Conservation (phyloP, 441 rosid species). For the Populus tomentosa region DNA sequence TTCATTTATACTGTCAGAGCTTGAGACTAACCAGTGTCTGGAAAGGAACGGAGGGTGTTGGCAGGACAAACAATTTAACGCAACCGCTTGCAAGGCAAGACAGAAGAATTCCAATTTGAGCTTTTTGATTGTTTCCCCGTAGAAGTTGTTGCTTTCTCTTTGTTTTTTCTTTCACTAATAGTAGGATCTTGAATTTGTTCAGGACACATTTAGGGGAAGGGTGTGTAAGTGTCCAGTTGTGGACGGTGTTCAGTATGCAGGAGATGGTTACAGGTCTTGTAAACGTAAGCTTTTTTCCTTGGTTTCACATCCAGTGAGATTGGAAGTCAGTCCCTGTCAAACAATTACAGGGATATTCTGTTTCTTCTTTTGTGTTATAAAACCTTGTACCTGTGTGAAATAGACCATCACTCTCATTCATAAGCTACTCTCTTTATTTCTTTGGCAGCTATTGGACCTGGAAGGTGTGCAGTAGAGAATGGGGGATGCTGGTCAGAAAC, state of each 20-base stretch:
- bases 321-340: not conserved
- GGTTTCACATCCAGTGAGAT: not conserved
- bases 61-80: constrained; percentile 56
- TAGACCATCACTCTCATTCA: not conserved
- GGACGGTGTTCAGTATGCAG: constrained; percentile 74
- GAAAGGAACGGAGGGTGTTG: constrained; percentile 90
- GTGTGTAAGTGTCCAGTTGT: constrained; percentile 85
- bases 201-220: constrained; percentile 97
- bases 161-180: not conserved
- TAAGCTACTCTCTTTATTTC: not conserved
- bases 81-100: constrained; percentile 86
- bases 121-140: not conserved
- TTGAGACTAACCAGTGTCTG: constrained; percentile 85
- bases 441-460: constrained; percentile 73
- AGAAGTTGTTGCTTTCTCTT: not conserved
- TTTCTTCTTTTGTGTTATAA: not conserved
- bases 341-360: not conserved
- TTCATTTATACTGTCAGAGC: constrained; percentile 36
- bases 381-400: not conserved
- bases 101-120: not conserved
- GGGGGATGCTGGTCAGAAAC: constrained; percentile 98
- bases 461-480: constrained; percentile 62
- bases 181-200: constrained; percentile 18
- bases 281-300: constrained; percentile 40
- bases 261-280: constrained; percentile 84